Conservation (phyloP, 345 rosid species). For the Pugionium cornutum region DNA sequence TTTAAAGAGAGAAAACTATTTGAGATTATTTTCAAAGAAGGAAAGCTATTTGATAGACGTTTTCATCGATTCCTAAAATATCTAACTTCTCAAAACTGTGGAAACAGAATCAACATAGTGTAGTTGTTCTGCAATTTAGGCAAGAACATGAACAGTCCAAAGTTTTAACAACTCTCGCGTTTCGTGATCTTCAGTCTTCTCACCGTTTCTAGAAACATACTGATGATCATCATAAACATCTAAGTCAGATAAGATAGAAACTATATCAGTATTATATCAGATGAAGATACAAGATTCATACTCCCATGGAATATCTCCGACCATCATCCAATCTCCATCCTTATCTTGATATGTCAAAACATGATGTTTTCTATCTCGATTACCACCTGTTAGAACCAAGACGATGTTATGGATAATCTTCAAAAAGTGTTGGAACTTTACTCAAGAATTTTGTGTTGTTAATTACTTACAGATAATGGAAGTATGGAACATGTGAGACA, state of each 20-base stretch:
- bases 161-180: slow-evolving; percentile 37
- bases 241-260: not conserved
- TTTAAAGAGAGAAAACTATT: no score
- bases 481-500: slow-evolving; percentile 46
- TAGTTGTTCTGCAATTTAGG: no score
- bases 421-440: no score
- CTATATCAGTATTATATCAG: not conserved
- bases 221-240: not conserved
- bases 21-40: no score
- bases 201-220: slow-evolving; percentile 52
- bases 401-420: no score
- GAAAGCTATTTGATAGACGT: no score
- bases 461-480: slow-evolving; percentile 43
- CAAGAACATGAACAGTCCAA: not conserved
- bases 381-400: slow-evolving; percentile 25
- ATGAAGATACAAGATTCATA: slow-evolving; percentile 33
- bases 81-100: no score
- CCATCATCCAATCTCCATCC: slow-evolving; percentile 50
- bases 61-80: no score
- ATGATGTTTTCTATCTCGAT: slow-evolving; percentile 31
- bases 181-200: slow-evolving; percentile 55
- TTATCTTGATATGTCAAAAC: slow-evolving; percentile 44
- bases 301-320: slow-evolving; percentile 54
- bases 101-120: no score
- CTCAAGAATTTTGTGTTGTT: not conserved